Evolutionary conservation across 805 yeast species (phyloP).

Genomic region (Candida bentonensis): DNA sequence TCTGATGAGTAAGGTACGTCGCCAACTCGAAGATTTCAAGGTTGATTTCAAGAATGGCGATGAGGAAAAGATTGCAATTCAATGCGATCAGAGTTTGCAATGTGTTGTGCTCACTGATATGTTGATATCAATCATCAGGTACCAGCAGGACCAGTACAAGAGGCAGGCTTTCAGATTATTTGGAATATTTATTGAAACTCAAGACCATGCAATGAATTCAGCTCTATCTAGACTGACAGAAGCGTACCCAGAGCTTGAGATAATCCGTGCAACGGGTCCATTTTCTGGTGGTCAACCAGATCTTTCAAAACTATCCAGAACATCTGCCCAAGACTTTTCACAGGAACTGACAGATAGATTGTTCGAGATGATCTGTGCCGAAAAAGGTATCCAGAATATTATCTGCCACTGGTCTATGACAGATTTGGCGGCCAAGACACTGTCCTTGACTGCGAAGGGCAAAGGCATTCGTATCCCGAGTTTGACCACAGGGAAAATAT

Average conservation of each 20-base stretch:
- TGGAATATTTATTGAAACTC: constrained; percentile 38
- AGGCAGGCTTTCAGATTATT: constrained; percentile 54
- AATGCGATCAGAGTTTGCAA: constrained; percentile 53
- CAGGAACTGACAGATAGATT: constrained; percentile 34
- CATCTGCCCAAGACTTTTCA: constrained; percentile 52
- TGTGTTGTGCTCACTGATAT: constrained; percentile 61
- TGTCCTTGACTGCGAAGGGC: constrained; percentile 73
- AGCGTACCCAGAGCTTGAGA: constrained; percentile 18
- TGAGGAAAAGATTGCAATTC: constrained; percentile 36
- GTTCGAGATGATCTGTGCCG: constrained; percentile 32
- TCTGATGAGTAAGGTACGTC: constrained; percentile 66
- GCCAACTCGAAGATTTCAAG: constrained; percentile 66
- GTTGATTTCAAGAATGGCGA: constrained; percentile 39
- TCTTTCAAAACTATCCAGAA: constrained; percentile 28
- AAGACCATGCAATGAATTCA: constrained; percentile 11
- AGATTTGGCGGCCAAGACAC: constrained; percentile 61
- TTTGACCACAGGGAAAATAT: constrained; percentile 6
- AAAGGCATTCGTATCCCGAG: constrained; percentile 58
- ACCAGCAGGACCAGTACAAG: constrained; percentile 46
- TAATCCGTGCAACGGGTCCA: constrained; percentile 6
- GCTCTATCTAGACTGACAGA: constrained; percentile 12
- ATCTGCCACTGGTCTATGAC: constrained; percentile 74
- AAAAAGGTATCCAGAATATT: constrained; percentile 37
- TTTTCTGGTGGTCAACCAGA: constrained; percentile 12
- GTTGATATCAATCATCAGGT: constrained; percentile 41